These are phyloP conservation scores for Penicillium simplicissimum DNA, from an alignment of 495 filamentous ascomycete genomes.

Conservation along the genomic window DNA sequence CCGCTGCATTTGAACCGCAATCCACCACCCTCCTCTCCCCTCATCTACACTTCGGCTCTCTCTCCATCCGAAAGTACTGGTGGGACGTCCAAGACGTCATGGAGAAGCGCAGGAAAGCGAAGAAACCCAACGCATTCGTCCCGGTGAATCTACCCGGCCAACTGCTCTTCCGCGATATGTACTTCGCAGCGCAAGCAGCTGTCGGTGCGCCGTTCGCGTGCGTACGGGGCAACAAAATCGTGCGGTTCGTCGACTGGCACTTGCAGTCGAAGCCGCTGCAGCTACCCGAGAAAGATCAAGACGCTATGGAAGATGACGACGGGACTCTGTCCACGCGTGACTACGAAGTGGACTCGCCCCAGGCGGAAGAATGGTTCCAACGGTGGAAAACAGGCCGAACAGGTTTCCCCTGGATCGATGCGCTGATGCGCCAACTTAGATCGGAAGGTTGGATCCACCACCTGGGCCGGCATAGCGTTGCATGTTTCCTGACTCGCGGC, in stretches of 20 bases:
- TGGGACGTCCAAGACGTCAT: slow-evolving; percentile 62
- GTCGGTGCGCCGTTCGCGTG: slow-evolving; percentile 59
- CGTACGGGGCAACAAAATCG: slow-evolving; percentile 58
- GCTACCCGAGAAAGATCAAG: slow-evolving; percentile 22
- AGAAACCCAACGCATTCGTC: slow-evolving; percentile 49
- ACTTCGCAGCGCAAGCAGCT: slow-evolving; percentile 68
- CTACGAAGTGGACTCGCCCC: slow-evolving; percentile 56
- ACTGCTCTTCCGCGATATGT: slow-evolving; percentile 74
- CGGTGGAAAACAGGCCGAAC: slow-evolving; percentile 66
- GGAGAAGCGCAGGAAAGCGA: slow-evolving; percentile 41
- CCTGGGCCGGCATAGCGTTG: slow-evolving; percentile 68
- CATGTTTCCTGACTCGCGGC: slow-evolving; percentile 70
- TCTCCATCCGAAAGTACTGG: slow-evolving; percentile 65
- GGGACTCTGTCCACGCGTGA: background rate
- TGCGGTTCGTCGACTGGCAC: slow-evolving; percentile 71
- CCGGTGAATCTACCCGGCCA: slow-evolving; percentile 68
- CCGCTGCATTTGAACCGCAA: slow-evolving; percentile 66
- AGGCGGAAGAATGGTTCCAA: slow-evolving; percentile 61
- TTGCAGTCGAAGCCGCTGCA: slow-evolving; percentile 53
- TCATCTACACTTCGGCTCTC: slow-evolving; percentile 68
- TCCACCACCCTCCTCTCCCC: slow-evolving; percentile 68
- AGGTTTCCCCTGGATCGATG: slow-evolving; percentile 75
- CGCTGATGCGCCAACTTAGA: slow-evolving; percentile 70
- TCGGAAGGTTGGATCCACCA: slow-evolving; percentile 75
- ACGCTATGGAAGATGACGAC: slow-evolving; percentile 15